phyloP scores from a whole-genome alignment of 805 yeast species.

The Wickerhamomyces canadensis region DNA sequence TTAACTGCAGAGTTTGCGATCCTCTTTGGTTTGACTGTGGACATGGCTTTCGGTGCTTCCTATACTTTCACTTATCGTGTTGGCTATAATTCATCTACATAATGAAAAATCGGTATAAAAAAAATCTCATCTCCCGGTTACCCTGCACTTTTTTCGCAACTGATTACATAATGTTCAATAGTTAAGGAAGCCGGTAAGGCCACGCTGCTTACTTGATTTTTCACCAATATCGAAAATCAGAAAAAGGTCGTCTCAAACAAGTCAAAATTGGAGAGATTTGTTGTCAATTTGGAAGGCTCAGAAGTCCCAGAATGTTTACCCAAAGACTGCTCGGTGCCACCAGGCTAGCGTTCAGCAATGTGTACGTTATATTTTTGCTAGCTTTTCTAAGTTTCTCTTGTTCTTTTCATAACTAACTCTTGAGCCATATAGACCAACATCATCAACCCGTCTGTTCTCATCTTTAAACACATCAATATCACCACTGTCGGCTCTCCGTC shows the following conservation, averaged over 20 bases:
- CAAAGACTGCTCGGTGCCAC: slow-evolving; percentile 5
- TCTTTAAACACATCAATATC: slow-evolving; percentile 14
- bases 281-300: too few relatives aligned
- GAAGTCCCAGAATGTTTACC: slow-evolving; percentile 3
- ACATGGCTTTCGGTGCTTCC: slow-evolving; percentile 1
- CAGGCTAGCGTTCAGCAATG: neutral
- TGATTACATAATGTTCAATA: too few relatives aligned
- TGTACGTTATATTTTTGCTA: neutral
- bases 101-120: neutral
- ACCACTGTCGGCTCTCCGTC: slow-evolving; percentile 14
- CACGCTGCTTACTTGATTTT: too few relatives aligned
- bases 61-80: too few relatives aligned
- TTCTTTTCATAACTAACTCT: slow-evolving; percentile 8
- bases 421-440: slow-evolving; percentile 2
- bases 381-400: neutral
- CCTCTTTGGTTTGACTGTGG: slow-evolving; percentile 14
- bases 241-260: too few relatives aligned
- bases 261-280: too few relatives aligned
- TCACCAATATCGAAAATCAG: too few relatives aligned
- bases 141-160: too few relatives aligned
- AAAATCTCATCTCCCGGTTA: too few relatives aligned
- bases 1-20: slow-evolving; percentile 20
- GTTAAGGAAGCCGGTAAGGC: too few relatives aligned
- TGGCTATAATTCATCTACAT: too few relatives aligned
- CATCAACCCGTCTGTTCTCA: slow-evolving; percentile 11